Conservation (phyloP, 768 basidiomycete genomes). For the Russula emetica region DNA sequence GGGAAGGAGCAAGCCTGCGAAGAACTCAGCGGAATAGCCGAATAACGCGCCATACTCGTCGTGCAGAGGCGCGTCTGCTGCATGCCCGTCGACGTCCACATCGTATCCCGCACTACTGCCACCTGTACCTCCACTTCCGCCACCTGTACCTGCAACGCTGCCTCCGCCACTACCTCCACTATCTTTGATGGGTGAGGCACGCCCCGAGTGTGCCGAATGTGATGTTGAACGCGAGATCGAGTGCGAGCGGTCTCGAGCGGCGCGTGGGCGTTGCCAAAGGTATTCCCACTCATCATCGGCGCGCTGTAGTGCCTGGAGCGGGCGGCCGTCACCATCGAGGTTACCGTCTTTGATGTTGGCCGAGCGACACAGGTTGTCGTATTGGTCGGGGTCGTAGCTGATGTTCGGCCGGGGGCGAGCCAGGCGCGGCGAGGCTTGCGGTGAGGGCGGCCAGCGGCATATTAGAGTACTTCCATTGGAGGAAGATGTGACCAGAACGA, state of each 20-base stretch:
- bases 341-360: slow-evolving; percentile 46
- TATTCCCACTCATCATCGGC: slow-evolving; percentile 44
- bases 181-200: slow-evolving; percentile 49
- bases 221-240: slow-evolving; percentile 46
- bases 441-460: slow-evolving; percentile 81
- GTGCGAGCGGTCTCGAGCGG: slow-evolving; percentile 45
- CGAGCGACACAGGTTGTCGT: slow-evolving; percentile 73
- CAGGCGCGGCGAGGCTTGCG: slow-evolving; percentile 59
- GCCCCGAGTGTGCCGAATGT: slow-evolving; percentile 40
- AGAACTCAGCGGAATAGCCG: slow-evolving; percentile 74
- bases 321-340: slow-evolving; percentile 30
- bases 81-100: slow-evolving; percentile 31
- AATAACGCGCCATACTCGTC: slow-evolving; percentile 68
- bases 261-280: slow-evolving; percentile 57
- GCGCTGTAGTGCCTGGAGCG: slow-evolving; percentile 9
- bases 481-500: slow-evolving; percentile 81
- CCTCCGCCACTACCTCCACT: slow-evolving; percentile 18
- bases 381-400: slow-evolving; percentile 43
- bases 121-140: not conserved
- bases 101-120: slow-evolving; percentile 29
- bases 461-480: slow-evolving; percentile 75
- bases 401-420: slow-evolving; percentile 59
- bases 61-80: slow-evolving; percentile 25
- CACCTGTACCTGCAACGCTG: not conserved
- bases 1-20: slow-evolving; percentile 79